Percentiles rank a stretch among this genome's conserved stretches.
Conservation (phyloP, 1,139 yeast species). For the Yamadazyma buinensis region DNA sequence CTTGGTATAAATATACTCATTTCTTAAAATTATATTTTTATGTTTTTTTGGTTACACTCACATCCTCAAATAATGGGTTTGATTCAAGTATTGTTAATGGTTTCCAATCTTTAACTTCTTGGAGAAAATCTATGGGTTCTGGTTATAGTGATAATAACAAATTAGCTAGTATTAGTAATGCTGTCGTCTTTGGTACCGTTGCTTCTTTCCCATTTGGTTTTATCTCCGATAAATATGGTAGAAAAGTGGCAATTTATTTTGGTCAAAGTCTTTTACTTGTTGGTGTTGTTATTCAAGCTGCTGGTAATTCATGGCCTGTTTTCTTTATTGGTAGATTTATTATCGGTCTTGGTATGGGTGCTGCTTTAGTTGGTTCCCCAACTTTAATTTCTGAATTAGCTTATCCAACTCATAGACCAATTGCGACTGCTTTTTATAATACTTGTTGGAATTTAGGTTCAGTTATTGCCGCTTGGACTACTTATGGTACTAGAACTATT, state of each 20-base stretch:
- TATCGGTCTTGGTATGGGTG: constrained; percentile 40
- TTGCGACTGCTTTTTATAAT: constrained; percentile 43
- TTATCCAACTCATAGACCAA: constrained; percentile 46
- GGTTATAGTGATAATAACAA: constrained; percentile 47
- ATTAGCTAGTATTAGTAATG: constrained; percentile 40
- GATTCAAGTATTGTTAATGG: constrained; percentile 52
- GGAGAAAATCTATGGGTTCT: constrained; percentile 38
- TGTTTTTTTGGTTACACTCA: constrained; percentile 38
- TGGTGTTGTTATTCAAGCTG: constrained; percentile 41
- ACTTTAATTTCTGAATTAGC: constrained; percentile 37
- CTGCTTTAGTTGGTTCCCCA: constrained; percentile 35
- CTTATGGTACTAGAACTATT: constrained; percentile 40
- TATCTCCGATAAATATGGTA: constrained; percentile 25
- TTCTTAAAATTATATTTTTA: constrained; percentile 31
- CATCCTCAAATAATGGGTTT: constrained; percentile 49
- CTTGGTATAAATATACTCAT: constrained; percentile 28
- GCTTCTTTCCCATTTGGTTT: constrained; percentile 20
- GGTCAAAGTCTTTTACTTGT: constrained; percentile 25
- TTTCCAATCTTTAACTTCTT: constrained; percentile 37
- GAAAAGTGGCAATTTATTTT: constrained; percentile 25
- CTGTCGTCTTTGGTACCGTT: constrained; percentile 19
- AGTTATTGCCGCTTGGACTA: constrained; percentile 50
- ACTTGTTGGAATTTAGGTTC: constrained; percentile 52
- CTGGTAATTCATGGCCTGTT: constrained; percentile 35
- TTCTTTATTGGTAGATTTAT: constrained; percentile 35